These are phyloP conservation scores for Pachyrhizus erosus DNA, from an alignment of 306 rosid genomes.

Conservation along the genomic window DNA sequence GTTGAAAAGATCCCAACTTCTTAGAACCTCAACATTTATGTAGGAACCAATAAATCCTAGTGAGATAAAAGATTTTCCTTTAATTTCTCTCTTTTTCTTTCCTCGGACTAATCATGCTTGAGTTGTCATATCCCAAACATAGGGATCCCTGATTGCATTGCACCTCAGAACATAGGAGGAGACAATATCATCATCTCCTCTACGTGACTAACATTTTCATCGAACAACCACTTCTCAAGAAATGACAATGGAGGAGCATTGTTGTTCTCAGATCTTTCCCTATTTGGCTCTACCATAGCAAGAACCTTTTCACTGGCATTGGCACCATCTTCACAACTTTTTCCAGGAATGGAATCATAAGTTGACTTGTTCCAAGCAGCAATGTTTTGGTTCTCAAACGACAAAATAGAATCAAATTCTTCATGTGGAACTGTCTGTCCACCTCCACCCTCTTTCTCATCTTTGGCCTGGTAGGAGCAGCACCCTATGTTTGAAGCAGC, in stretches of 20 bases:
- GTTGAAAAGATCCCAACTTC: slow-evolving; percentile 55
- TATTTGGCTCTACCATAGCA: not conserved
- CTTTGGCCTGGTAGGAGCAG: slow-evolving; percentile 32
- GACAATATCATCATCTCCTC: slow-evolving; percentile 88
- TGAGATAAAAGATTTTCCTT: not conserved
- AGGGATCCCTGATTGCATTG: not conserved
- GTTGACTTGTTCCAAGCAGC: slow-evolving; percentile 71
- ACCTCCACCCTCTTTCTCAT: slow-evolving; percentile 42
- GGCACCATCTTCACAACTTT: slow-evolving; percentile 23
- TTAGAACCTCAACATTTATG: slow-evolving; percentile 52
- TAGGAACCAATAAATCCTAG: slow-evolving; percentile 36
- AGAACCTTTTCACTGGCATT: not conserved
- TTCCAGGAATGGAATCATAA: no score
- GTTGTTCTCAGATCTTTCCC: slow-evolving; percentile 38
- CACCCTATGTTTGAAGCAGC: not conserved
- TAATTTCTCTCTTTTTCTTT: not conserved
- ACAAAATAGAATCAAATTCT: slow-evolving; percentile 71
- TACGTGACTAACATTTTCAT: slow-evolving; percentile 74
- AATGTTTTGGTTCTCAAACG: slow-evolving; percentile 65
- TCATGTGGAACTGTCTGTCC: slow-evolving; percentile 55
- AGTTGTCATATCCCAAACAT: slow-evolving; percentile 29
- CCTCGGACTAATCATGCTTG: slow-evolving; percentile 2
- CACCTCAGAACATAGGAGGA: slow-evolving; percentile 61
- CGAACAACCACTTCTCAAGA: slow-evolving; percentile 94
- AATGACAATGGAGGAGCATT: slow-evolving; percentile 75